Base-by-base conservation (phyloP, 495 filamentous ascomycete genomes). In the Hypoxylon fragiforme region DNA sequence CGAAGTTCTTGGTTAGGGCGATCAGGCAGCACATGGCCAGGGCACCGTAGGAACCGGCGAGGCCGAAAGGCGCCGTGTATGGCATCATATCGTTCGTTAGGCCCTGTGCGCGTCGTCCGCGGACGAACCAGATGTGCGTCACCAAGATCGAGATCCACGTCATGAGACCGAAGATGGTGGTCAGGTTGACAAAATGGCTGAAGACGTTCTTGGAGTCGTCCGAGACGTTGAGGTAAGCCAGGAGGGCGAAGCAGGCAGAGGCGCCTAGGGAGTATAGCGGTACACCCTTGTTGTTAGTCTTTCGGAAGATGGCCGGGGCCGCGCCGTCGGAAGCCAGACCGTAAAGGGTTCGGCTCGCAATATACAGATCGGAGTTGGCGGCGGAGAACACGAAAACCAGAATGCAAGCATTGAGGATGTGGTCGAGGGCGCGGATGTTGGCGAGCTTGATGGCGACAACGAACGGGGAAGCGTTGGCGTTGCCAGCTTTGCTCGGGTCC, bases 111-210 rank as follows among this genome's bases (percentile, higher is more conserved):
- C 77, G 77, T 48, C 90, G 86, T 0, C 85, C 91, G 0, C 78
- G 76, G 19, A 91, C 78, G 63, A 95, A 95, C 70, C 68, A 86
- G 62, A 95, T 87, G 70, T 95, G 90, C 1, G 86, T 85, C 42
- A 92, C 78, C 0, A 95, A 78, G 46, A 95, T 86, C 0, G 88
- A 91, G 50, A 94, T 85, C 89, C 90, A 91, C 53, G 87, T 91
- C 18, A 96, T 65, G 6, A 91, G 76, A 36, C 88, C 88, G 64
- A 90, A 89, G 60, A 92, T 87, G 26, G 86, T 89, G 24, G 85
- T 85, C 22, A 96, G 76, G 65, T 92, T 90, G 54, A 94, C 86
- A 53, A 96, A 94, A 77, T 92, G 94, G 16, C 73, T 77, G 68
- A 95, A 95, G 2, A 95, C 88, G 0, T 69, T 76, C 45, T 77